A percentile compares a stretch with the other conserved stretches of the same genome.
Evolutionary conservation across 1,284 basidiomycete genomes (phyloP).

Genomic region (Anthracocystis walkeri): DNA sequence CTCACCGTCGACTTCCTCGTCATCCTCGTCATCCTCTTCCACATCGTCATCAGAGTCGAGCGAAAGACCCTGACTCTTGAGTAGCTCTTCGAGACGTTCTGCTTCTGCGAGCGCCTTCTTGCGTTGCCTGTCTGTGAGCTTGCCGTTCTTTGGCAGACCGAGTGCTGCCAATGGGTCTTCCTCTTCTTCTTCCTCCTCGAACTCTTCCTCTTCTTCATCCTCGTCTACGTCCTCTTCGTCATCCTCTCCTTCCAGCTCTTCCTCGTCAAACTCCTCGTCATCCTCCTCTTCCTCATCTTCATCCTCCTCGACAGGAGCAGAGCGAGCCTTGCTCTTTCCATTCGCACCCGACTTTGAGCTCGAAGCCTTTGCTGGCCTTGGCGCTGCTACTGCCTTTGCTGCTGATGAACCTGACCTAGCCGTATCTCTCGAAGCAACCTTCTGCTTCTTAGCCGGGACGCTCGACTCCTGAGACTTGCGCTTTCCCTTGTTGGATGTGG

Average conservation of each 20-base stretch:
- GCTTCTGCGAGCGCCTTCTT: conserved; percentile 67
- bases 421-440: conserved; percentile 25
- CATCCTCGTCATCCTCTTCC: conserved; percentile 30
- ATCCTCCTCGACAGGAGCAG: conserved; percentile 44
- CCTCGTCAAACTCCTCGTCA: conserved; percentile 69
- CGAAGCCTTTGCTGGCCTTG: conserved; percentile 62
- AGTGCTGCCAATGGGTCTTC: conserved; percentile 49
- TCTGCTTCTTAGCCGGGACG: conserved; percentile 56
- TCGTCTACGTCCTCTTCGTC: conserved; percentile 70
- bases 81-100: conserved; percentile 66
- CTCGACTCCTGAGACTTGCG: conserved; percentile 68
- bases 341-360: conserved; percentile 17
- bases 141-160: conserved; percentile 60
- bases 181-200: conserved; percentile 36
- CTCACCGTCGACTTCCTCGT: conserved; percentile 19
- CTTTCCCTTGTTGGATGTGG: conserved; percentile 63
- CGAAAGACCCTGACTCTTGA: conserved; percentile 65
- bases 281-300: conserved; percentile 71
- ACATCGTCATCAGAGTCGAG: conserved; percentile 57
- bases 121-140: conserved; percentile 62
- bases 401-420: conserved; percentile 69
- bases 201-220: conserved; percentile 37
- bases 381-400: conserved; percentile 63
- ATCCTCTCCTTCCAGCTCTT: conserved; percentile 42
- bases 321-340: conserved; percentile 30